These are phyloP conservation scores for Penicillium hordei DNA, from an alignment of 2,329 filamentous ascomycete species.

Conservation along the genomic window DNA sequence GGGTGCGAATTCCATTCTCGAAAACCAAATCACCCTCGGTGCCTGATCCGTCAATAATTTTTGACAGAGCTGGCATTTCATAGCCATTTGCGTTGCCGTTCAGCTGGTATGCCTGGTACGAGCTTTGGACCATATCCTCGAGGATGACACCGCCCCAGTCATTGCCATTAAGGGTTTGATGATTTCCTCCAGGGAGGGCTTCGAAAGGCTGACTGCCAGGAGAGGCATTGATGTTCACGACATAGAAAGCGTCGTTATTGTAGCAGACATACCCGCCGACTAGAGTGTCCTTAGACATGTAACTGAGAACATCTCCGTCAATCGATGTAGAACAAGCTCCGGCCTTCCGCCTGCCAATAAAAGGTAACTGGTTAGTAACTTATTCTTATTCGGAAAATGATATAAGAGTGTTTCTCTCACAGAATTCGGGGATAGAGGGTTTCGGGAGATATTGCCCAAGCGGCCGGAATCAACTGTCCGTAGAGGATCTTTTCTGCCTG, in stretches of 20 bases:
- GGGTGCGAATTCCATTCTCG: not conserved
- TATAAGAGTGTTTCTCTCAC: not conserved
- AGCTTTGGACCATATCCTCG: not conserved
- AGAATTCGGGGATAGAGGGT: not conserved
- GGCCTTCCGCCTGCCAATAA: not conserved
- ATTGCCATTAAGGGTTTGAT: not conserved
- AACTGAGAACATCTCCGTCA: not conserved
- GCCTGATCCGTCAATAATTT: not conserved
- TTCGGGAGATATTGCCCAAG: not conserved
- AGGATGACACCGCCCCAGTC: not conserved
- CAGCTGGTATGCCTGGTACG: not conserved
- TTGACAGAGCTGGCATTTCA: not conserved
- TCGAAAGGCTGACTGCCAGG: not conserved
- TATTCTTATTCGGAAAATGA: not conserved
- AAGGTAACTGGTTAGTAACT: not conserved
- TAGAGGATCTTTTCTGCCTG: not conserved
- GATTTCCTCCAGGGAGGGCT: not conserved
- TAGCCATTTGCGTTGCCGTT: not conserved
- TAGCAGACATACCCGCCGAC: not conserved
- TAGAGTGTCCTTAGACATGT: not conserved
- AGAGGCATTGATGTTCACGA: no score
- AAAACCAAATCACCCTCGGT: not conserved
- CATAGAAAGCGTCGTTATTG: not conserved
- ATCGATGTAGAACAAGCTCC: not conserved
- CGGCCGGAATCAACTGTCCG: not conserved